Evolutionary conservation across 179 eudicot species (phyloP), one percentile per base, ranked within the genome.

Genomic region (Drosera spatulata): DNA sequence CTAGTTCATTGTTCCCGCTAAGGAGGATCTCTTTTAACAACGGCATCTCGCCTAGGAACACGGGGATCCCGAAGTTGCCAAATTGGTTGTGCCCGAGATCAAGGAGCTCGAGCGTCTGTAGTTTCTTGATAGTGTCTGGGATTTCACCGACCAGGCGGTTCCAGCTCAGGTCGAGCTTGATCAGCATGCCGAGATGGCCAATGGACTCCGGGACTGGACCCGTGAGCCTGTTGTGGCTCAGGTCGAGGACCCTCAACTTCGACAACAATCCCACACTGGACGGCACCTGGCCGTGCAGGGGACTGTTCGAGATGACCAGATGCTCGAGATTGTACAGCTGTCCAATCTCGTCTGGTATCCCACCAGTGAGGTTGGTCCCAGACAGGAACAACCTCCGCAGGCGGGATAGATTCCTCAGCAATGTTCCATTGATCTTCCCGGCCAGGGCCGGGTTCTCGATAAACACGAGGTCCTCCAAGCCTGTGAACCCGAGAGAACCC

Each of bases 231-330:
- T 91, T 91, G 58, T 77, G 69, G 80, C 88, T 88, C 39, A 88
- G 75, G 55, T 61, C 88, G 15, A 91, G 82, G 69, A 81, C 64
- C 44, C 73, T 61, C 46, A 91, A 82, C 61, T 71, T 71, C 8
- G 84, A 83, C 45, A 91, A 86, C 55, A 88, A 88, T 13, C 96
- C 98, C 41, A 91, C 59, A 39, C 91, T 78, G 6, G 65, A 49
- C 0, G 96, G 96, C 11, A 91, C 84, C 64, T 73, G 68, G 50
- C 98, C 95, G 41, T 74, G 72, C 50, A 88, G 82, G 53, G 84
- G 85, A 77, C 85, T 91, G 61, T 68, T 76, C 3, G 82, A 96
- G 37, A 91, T 83, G 76, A 88, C 90, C 60, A 91, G 91, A 65
- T 88, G 96, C 52, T 61, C 54, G 50, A 91, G 66, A 6, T 71